Evolutionary conservation across 1,284 basidiomycete genomes (phyloP).

Genomic region (Apiotrichum laibachii): DNA sequence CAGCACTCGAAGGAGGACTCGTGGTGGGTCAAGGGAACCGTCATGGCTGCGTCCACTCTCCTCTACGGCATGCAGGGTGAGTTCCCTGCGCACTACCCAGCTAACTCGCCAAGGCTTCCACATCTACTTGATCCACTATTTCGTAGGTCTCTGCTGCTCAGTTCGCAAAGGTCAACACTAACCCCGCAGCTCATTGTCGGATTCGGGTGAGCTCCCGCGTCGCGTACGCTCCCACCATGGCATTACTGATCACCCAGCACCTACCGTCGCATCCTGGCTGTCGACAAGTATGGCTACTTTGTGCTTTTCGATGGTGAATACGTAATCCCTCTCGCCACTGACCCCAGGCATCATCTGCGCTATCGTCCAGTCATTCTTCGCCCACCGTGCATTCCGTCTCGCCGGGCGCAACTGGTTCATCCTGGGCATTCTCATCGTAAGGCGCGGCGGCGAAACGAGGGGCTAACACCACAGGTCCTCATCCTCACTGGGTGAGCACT

Average conservation of each 20-base stretch:
- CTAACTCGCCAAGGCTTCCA: neutral
- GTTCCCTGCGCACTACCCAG: neutral
- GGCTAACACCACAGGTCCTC: too few relatives aligned
- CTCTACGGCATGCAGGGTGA: neutral
- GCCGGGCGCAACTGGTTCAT: constrained; percentile 27
- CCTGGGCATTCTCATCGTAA: constrained; percentile 22
- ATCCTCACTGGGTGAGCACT: too few relatives aligned
- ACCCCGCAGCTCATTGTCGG: neutral
- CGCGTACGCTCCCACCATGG: too few relatives aligned
- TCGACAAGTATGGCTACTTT: too few relatives aligned
- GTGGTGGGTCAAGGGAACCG: constrained; percentile 26
- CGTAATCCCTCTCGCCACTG: constrained; percentile 11
- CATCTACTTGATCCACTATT: neutral
- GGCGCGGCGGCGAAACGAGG: neutral
- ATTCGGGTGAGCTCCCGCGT: too few relatives aligned
- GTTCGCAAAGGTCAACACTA: neutral
- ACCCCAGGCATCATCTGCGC: constrained; percentile 1
- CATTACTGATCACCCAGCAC: too few relatives aligned
- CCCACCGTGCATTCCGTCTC: constrained; percentile 34
- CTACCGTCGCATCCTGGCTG: too few relatives aligned
- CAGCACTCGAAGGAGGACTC: constrained; percentile 18
- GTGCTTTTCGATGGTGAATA: constrained; percentile 11
- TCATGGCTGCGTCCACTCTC: constrained; percentile 8
- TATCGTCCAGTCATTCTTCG: constrained; percentile 34
- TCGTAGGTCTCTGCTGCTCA: neutral